Evolutionary conservation across 1,284 basidiomycete genomes (phyloP).

Genomic region (Puccinia novopanici): DNA sequence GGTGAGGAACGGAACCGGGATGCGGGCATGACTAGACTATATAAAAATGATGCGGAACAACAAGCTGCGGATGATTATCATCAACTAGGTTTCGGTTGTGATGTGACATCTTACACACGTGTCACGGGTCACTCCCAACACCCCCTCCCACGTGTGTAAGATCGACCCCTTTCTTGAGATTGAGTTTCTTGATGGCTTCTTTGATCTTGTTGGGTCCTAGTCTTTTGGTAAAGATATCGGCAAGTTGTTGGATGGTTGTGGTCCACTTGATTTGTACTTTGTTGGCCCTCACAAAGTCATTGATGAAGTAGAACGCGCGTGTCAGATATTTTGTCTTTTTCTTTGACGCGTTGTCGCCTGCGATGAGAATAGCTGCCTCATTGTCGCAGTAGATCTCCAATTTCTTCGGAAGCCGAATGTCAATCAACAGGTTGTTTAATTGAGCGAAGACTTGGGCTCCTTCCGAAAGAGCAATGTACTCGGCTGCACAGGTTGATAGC

Average conservation of each 20-base stretch:
- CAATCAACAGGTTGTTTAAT: neutral
- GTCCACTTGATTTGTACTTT: neutral
- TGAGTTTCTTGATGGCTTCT: neutral
- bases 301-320: constrained; percentile 7
- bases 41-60: too few species aligned
- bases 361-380: constrained; percentile 4
- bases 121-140: too few species aligned
- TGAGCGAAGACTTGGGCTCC: neutral
- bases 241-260: neutral
- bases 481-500: neutral
- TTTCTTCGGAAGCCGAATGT: neutral
- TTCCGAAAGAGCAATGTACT: constrained; percentile 14
- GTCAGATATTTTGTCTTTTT: constrained; percentile 12
- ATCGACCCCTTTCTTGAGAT: neutral
- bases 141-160: neutral
- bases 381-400: constrained; percentile 13
- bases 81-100: too few species aligned
- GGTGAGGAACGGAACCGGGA: too few species aligned
- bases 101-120: too few species aligned
- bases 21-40: too few species aligned
- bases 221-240: constrained; percentile 5
- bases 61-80: too few species aligned
- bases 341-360: constrained; percentile 3
- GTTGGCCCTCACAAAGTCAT: neutral
- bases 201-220: constrained; percentile 10